Evolutionary conservation across 768 basidiomycete genomes (phyloP).

Genomic region (Phlebiopsis flavidoalba): DNA sequence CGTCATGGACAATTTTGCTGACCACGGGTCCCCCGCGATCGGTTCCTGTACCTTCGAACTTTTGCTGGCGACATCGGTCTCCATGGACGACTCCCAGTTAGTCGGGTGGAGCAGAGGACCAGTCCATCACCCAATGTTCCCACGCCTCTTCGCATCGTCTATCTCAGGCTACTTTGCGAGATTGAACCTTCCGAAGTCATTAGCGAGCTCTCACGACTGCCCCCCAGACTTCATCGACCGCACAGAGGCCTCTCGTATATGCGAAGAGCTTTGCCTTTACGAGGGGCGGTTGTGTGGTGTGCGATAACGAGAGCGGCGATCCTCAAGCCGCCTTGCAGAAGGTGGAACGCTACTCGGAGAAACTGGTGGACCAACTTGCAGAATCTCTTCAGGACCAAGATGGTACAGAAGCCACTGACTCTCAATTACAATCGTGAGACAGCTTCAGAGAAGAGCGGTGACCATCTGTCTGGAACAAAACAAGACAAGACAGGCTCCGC

Average conservation of each 20-base stretch:
- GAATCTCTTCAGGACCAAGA: conserved; percentile 27
- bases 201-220: conserved; percentile 50
- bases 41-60: conserved; percentile 72
- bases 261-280: conserved; percentile 60
- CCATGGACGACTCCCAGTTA: conserved; percentile 37
- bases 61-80: conserved; percentile 53
- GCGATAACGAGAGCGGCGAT: conserved; percentile 57
- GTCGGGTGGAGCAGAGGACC: conserved; percentile 16
- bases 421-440: conserved; percentile 45
- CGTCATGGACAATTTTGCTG: conserved; percentile 49
- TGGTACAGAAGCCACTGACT: neutral
- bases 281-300: conserved; percentile 88
- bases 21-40: conserved; percentile 42
- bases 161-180: conserved; percentile 70
- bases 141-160: conserved; percentile 48
- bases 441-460: conserved; percentile 57
- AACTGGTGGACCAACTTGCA: conserved; percentile 41
- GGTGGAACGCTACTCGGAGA: conserved; percentile 53
- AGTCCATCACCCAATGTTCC: conserved; percentile 43
- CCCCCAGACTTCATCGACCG: conserved; percentile 52
- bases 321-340: conserved; percentile 63
- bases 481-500: conserved; percentile 44
- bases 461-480: conserved; percentile 64
- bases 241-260: conserved; percentile 48
- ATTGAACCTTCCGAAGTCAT: conserved; percentile 64